A percentile compares a stretch with the other conserved stretches of the same genome.
Evolutionary conservation across 2,329 filamentous ascomycete genomes (phyloP).

Genomic region (Monosporascus sp.): DNA sequence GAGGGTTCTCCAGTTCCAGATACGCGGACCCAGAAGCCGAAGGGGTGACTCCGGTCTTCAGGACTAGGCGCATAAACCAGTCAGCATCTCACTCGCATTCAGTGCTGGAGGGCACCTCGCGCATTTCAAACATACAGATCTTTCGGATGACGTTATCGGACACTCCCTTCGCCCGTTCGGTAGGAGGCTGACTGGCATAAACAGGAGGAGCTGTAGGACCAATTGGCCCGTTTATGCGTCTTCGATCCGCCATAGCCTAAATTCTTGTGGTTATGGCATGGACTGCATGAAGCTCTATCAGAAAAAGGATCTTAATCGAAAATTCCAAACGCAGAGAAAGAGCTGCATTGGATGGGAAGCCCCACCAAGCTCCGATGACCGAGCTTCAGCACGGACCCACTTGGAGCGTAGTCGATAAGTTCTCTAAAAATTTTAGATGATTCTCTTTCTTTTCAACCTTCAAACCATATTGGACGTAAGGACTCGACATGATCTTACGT

Average conservation of each 20-base stretch:
- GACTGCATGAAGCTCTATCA: conserved; percentile 4
- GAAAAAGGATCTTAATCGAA: conserved; percentile 1
- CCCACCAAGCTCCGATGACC: not conserved
- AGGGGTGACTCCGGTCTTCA: conserved; percentile 87
- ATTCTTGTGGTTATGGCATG: not conserved
- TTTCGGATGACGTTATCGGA: conserved; percentile 70
- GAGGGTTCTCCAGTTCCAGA: conserved; percentile 57
- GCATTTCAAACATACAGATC: conserved; percentile 63
- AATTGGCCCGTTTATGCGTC: conserved; percentile 82
- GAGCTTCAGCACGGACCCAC: conserved; percentile 7
- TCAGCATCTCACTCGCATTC: not conserved
- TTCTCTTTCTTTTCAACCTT: not conserved
- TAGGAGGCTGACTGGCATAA: conserved; percentile 49
- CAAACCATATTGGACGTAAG: not conserved
- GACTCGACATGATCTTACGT: too few species aligned
- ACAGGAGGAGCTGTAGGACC: conserved; percentile 71
- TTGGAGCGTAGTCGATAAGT: not conserved
- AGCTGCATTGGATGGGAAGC: not conserved
- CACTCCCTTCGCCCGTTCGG: conserved; percentile 49
- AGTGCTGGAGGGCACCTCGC: not conserved
- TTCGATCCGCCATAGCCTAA: conserved; percentile 67
- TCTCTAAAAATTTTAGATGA: not conserved
- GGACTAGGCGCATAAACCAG: conserved; percentile 47
- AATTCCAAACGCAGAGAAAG: not conserved
- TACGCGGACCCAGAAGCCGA: conserved; percentile 93